phyloP scores from a whole-genome alignment of 1,284 basidiomycete genomes.

The Meripilus lineatus region DNA sequence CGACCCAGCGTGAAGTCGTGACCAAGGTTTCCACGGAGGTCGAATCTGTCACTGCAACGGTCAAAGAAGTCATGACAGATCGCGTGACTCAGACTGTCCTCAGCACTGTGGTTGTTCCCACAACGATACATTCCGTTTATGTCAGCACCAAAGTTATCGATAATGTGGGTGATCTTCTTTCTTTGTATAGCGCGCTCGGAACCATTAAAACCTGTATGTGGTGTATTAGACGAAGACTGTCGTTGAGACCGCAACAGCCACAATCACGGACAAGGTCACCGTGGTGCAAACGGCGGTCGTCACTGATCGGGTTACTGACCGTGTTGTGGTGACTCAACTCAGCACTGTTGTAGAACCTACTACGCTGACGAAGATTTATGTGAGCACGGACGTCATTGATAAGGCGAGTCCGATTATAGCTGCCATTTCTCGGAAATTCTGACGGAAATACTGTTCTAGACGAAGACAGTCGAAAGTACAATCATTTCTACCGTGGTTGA shows the following conservation, averaged over 20 bases:
- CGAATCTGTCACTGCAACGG: constrained; percentile 26
- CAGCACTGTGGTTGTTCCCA: constrained; percentile 30
- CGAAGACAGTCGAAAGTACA: constrained; percentile 51
- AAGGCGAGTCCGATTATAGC: constrained; percentile 34
- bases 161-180: constrained; percentile 36
- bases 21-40: constrained; percentile 37
- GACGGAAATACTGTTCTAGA: constrained; percentile 26
- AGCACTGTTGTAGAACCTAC: constrained; percentile 34
- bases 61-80: constrained; percentile 25
- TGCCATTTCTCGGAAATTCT: not conserved
- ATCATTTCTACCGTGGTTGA: constrained; percentile 43
- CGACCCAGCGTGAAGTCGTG: constrained; percentile 49
- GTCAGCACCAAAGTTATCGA: constrained; percentile 57
- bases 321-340: constrained; percentile 25
- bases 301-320: constrained; percentile 33
- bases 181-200: not conserved
- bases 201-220: not conserved
- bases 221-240: constrained; percentile 25
- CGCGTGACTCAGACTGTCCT: constrained; percentile 23
- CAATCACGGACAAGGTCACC: constrained; percentile 27
- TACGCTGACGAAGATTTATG: constrained; percentile 49
- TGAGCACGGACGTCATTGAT: constrained; percentile 55
- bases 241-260: constrained; percentile 27
- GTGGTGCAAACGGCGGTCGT: constrained; percentile 35
- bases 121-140: constrained; percentile 50